These are phyloP conservation scores for Trichosporon faecale DNA, from an alignment of 1,284 basidiomycete species.

Conservation along the genomic window DNA sequence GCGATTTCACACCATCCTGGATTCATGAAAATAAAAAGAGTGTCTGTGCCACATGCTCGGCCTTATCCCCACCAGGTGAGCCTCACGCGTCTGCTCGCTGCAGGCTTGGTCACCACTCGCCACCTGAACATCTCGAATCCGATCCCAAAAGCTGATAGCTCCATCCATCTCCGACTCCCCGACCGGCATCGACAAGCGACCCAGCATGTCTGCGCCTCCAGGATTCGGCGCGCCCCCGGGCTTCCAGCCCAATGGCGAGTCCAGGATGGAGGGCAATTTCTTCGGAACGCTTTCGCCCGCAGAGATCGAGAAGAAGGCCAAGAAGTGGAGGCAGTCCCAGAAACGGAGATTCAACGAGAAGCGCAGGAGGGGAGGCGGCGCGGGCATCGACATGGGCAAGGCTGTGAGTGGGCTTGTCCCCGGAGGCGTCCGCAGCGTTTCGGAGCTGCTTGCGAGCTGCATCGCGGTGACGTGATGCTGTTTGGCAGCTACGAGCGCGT, in stretches of 20 bases:
- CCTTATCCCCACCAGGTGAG: neutral
- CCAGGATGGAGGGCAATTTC: slow-evolving; percentile 48
- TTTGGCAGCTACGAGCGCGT: neutral
- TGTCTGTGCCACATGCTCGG: slow-evolving; percentile 1
- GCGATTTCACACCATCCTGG: too few species aligned
- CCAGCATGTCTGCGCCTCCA: slow-evolving; percentile 48
- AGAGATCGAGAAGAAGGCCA: slow-evolving; percentile 53
- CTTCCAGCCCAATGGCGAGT: slow-evolving; percentile 31
- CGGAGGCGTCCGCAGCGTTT: neutral
- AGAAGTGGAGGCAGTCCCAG: slow-evolving; percentile 52
- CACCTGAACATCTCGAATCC: slow-evolving; percentile 9
- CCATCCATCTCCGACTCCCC: slow-evolving; percentile 12
- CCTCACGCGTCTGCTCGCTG: neutral
- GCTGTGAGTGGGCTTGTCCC: slow-evolving; percentile 35
- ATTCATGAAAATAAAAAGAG: neutral
- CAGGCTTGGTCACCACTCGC: slow-evolving; percentile 6
- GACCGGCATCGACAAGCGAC: slow-evolving; percentile 13
- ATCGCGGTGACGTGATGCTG: neutral
- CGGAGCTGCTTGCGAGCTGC: neutral
- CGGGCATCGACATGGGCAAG: slow-evolving; percentile 52
- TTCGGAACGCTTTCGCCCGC: slow-evolving; percentile 47
- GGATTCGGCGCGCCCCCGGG: slow-evolving; percentile 40
- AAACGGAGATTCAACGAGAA: slow-evolving; percentile 50
- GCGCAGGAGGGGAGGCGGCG: slow-evolving; percentile 50
- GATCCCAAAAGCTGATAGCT: neutral